These are phyloP conservation scores for Saccharomycopsis vini DNA, from an alignment of 805 yeast species.

Conservation along the genomic window DNA sequence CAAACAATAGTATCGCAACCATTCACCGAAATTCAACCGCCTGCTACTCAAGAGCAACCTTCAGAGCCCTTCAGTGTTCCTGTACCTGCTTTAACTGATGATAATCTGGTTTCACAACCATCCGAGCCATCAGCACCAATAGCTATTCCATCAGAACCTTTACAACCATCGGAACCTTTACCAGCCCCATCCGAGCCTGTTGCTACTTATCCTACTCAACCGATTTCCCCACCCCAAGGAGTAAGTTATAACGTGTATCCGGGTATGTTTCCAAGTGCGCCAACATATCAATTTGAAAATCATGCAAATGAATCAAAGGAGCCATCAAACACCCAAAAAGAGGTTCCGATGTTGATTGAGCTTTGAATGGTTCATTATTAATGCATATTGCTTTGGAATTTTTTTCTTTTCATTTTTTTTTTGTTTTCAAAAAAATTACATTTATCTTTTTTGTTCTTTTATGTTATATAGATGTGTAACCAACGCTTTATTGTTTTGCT, in stretches of 20 bases:
- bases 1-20: too few species aligned
- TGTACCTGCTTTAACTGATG: background rate
- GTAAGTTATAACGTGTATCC: background rate
- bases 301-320: background rate
- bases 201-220: background rate
- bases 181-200: background rate
- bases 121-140: background rate
- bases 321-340: background rate
- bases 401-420: background rate
- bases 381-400: background rate
- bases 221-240: background rate
- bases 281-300: background rate
- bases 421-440: too few species aligned
- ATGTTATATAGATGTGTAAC: background rate
- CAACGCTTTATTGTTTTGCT: background rate
- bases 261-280: slow-evolving; percentile 8
- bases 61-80: background rate
- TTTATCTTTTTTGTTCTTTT: background rate
- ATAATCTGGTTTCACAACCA: background rate
- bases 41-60: too few species aligned
- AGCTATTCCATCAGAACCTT: slow-evolving; percentile 1
- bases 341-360: slow-evolving; percentile 9
- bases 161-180: background rate
- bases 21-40: too few species aligned
- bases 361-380: too few species aligned